These are phyloP conservation scores for Termitomyces sp. DNA, from an alignment of 768 basidiomycete genomes.

Conservation along the genomic window DNA sequence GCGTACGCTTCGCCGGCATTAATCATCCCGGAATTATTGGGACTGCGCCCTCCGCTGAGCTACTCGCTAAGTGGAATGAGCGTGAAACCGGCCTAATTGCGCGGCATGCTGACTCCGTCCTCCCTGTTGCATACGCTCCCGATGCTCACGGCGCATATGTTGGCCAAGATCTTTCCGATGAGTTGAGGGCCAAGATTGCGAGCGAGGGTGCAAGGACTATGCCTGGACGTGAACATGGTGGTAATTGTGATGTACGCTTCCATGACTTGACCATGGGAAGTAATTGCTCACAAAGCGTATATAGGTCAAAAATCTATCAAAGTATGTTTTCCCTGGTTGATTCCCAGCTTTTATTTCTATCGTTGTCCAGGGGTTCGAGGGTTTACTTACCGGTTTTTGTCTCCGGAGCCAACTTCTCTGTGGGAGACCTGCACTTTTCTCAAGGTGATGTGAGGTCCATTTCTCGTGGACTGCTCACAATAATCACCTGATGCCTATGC, in stretches of 20 bases:
- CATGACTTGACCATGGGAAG: background rate
- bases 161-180: conserved; percentile 52
- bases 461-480: background rate
- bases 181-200: conserved; percentile 47
- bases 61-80: conserved; percentile 69
- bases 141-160: conserved; percentile 56
- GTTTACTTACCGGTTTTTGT: conserved; percentile 78
- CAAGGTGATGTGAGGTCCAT: conserved; percentile 54
- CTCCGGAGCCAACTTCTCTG: conserved; percentile 68
- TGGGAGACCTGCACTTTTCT: conserved; percentile 77
- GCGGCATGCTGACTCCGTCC: conserved; percentile 42
- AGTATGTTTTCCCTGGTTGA: conserved; percentile 20
- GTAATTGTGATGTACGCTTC: conserved; percentile 60
- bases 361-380: conserved; percentile 47
- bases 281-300: background rate
- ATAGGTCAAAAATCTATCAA: conserved; percentile 78
- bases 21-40: conserved; percentile 75
- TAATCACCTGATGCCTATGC: background rate
- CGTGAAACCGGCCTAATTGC: conserved; percentile 65
- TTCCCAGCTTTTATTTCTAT: background rate
- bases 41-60: conserved; percentile 68
- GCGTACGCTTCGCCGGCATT: conserved; percentile 73
- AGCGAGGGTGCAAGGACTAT: conserved; percentile 69
- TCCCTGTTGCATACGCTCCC: conserved; percentile 64
- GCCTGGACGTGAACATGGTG: conserved; percentile 76